phyloP scores from a whole-genome alignment of 768 basidiomycete genomes.

The Russula lepida region DNA sequence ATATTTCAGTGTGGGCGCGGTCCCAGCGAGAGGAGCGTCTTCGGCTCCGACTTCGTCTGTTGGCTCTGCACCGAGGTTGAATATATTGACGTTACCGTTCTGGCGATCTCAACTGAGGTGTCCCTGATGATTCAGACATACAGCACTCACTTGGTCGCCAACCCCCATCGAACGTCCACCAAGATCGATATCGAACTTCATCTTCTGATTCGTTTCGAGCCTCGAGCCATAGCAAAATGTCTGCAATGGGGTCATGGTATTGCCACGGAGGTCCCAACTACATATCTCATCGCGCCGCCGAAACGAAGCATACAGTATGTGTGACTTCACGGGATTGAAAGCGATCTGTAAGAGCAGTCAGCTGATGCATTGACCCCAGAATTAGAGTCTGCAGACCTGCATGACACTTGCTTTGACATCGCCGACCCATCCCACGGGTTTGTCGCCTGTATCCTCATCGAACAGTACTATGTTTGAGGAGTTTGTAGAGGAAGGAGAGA shows the following conservation, averaged over 20 bases:
- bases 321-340: slow-evolving; percentile 67
- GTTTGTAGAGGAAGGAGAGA: slow-evolving; percentile 39
- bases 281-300: slow-evolving; percentile 56
- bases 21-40: not conserved
- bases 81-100: slow-evolving; percentile 53
- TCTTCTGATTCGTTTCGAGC: slow-evolving; percentile 59
- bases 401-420: slow-evolving; percentile 45
- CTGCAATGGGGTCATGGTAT: slow-evolving; percentile 37
- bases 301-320: slow-evolving; percentile 73
- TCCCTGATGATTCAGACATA: not conserved
- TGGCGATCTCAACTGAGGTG: slow-evolving; percentile 25
- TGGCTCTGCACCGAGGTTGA: slow-evolving; percentile 31
- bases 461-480: slow-evolving; percentile 58
- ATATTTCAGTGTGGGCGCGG: slow-evolving; percentile 32
- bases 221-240: slow-evolving; percentile 25
- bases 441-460: slow-evolving; percentile 46
- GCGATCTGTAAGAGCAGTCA: slow-evolving; percentile 40
- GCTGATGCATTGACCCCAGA: not conserved
- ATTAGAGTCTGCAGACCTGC: slow-evolving; percentile 39
- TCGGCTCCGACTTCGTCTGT: slow-evolving; percentile 3
- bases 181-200: slow-evolving; percentile 69
- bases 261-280: slow-evolving; percentile 71
- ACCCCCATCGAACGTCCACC: slow-evolving; percentile 53
- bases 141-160: slow-evolving; percentile 63
- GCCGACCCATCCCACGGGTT: slow-evolving; percentile 54